phyloP scores from a whole-genome alignment of 768 basidiomycete species.

The Lentinus brumalis region DNA sequence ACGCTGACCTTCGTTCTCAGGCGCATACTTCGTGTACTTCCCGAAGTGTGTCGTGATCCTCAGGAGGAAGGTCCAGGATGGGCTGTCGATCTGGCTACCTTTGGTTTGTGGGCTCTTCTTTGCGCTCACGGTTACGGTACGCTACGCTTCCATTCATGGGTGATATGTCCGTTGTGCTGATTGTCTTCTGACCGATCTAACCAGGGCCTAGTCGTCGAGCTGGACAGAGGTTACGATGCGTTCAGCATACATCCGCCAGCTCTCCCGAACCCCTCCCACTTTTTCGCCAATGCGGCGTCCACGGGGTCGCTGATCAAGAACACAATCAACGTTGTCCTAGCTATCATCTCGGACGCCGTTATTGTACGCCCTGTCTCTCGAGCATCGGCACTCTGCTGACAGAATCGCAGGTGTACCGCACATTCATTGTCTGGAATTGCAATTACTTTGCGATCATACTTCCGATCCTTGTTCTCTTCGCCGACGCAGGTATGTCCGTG shows the following conservation, averaged over 20 bases:
- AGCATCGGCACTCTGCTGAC: not conserved
- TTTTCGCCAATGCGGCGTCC: constrained; percentile 3
- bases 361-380: not conserved
- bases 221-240: constrained; percentile 4
- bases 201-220: constrained; percentile 4
- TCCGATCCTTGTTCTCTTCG: not conserved
- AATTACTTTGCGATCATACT: not conserved
- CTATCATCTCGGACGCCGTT: constrained; percentile 3
- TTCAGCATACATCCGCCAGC: not conserved
- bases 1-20: not conserved
- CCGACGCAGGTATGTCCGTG: not conserved
- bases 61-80: constrained; percentile 1
- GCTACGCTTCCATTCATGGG: not conserved
- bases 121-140: not conserved
- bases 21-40: constrained; percentile 6
- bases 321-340: constrained; percentile 3
- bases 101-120: not conserved
- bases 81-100: constrained; percentile 4
- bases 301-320: constrained; percentile 7
- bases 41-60: constrained; percentile 3
- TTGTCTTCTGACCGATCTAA: not conserved
- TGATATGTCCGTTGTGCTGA: not conserved
- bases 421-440: constrained; percentile 8
- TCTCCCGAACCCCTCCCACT: not conserved
- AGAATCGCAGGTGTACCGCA: constrained; percentile 5